These are phyloP conservation scores for Arabidopsis arenosa DNA, from an alignment of 345 rosid species.

Conservation along the genomic window DNA sequence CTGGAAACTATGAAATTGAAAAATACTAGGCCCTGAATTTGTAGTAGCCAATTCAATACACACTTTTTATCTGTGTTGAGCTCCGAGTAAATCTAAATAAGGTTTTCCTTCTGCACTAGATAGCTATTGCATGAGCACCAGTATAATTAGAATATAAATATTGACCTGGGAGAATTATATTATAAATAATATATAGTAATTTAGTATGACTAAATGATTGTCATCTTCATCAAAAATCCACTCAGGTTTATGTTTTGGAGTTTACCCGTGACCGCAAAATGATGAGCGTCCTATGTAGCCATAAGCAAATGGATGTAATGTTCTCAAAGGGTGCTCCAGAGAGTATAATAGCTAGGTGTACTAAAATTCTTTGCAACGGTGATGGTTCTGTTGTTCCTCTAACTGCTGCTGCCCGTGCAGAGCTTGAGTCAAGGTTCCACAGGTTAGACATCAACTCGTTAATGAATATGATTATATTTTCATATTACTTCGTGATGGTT, in stretches of 20 bases:
- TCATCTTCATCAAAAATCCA: slow-evolving; percentile 37
- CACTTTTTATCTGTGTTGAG: neutral
- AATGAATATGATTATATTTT: neutral
- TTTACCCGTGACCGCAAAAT: slow-evolving; percentile 98
- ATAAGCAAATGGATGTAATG: slow-evolving; percentile 71
- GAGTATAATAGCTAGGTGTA: slow-evolving; percentile 84
- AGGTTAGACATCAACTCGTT: slow-evolving; percentile 54
- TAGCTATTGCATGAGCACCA: neutral
- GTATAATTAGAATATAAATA: slow-evolving; percentile 12
- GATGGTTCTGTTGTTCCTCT: slow-evolving; percentile 85
- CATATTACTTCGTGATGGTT: slow-evolving; percentile 12
- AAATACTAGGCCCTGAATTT: neutral
- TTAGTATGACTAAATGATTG: slow-evolving; percentile 28
- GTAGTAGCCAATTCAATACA: slow-evolving; percentile 4
- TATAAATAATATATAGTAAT: slow-evolving; percentile 1
- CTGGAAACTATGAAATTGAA: neutral
- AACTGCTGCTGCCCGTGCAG: slow-evolving; percentile 67
- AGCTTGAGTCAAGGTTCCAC: slow-evolving; percentile 79
- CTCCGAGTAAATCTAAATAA: neutral
- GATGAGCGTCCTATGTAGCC: slow-evolving; percentile 96
- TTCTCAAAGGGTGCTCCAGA: slow-evolving; percentile 99
- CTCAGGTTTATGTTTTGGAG: slow-evolving; percentile 85
- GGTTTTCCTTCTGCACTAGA: neutral
- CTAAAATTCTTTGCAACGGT: slow-evolving; percentile 75
- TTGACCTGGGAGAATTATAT: neutral